Percentiles rank a stretch among this genome's conserved stretches.
Evolutionary conservation across 2,329 filamentous ascomycete genomes (phyloP).

Genomic region (Curvularia eragrostidis): DNA sequence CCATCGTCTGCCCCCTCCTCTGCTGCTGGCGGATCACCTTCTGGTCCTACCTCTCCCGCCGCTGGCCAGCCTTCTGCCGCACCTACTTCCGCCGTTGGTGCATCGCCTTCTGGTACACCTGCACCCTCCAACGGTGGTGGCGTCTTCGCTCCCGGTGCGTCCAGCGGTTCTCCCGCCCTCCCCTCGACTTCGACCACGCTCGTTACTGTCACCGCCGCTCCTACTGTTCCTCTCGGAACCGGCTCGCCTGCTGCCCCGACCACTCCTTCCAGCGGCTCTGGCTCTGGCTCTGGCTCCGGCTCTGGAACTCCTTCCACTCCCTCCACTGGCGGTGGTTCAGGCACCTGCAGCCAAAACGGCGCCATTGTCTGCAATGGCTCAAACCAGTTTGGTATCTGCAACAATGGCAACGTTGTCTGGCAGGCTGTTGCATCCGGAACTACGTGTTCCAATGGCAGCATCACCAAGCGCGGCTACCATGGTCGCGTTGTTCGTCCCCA

Average conservation of each 20-base stretch:
- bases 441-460: conserved; percentile 51
- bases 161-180: conserved; percentile 19
- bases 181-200: conserved; percentile 40
- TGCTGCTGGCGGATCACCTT: conserved; percentile 22
- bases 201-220: conserved; percentile 34
- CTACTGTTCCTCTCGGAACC: conserved; percentile 19
- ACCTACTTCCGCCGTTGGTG: conserved; percentile 7
- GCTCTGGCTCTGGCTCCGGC: conserved; percentile 11
- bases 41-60: conserved; percentile 15
- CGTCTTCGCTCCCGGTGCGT: conserved; percentile 42
- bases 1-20: conserved; percentile 19
- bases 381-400: conserved; percentile 53
- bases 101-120: conserved; percentile 19
- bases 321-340: conserved; percentile 19
- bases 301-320: conserved; percentile 14
- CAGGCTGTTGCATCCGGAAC: conserved; percentile 55
- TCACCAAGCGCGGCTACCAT: conserved; percentile 44
- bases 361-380: conserved; percentile 51
- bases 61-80: conserved; percentile 14
- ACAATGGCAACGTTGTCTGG: conserved; percentile 51
- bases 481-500: conserved; percentile 41
- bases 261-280: conserved; percentile 21
- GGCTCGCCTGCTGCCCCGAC: conserved; percentile 22
- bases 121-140: conserved; percentile 34
- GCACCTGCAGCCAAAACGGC: conserved; percentile 44